phyloP scores from a whole-genome alignment of 345 rosid genomes.

The Conringia planisiliqua region DNA sequence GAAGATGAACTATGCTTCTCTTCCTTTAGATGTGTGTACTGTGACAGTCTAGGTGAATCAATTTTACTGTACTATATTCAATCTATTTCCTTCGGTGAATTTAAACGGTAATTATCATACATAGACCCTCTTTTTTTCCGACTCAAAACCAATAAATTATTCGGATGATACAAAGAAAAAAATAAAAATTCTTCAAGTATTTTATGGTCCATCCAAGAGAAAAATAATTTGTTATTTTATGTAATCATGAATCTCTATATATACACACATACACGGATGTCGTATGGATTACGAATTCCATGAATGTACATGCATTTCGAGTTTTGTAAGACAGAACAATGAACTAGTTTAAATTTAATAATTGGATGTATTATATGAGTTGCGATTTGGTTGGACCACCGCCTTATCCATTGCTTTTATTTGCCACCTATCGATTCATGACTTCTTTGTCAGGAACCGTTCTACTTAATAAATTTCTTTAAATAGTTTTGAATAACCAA shows the following conservation, averaged over 20 bases:
- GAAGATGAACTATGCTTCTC: too few species aligned
- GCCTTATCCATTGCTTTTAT: not conserved
- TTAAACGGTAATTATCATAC: too few species aligned
- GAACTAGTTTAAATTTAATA: not conserved
- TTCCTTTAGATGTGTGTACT: too few species aligned
- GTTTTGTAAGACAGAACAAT: not conserved
- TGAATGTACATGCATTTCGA: conserved; percentile 4
- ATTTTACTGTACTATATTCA: too few species aligned
- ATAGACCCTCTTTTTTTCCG: too few species aligned
- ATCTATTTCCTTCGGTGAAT: too few species aligned
- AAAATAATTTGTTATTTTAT: not conserved
- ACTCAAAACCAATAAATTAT: too few species aligned
- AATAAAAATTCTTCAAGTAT: too few species aligned
- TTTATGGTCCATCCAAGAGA: not conserved
- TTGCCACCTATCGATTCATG: not conserved
- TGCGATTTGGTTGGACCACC: not conserved
- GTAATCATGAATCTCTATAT: not conserved
- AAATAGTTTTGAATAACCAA: not conserved
- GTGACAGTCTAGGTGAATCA: too few species aligned
- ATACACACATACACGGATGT: not conserved
- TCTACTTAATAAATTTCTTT: not conserved
- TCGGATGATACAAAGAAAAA: too few species aligned
- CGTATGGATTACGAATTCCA: not conserved
- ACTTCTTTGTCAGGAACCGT: not conserved
- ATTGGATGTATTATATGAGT: too few species aligned